These are phyloP conservation scores for Crithidia thermophila DNA, from an alignment of 208 protist species.

Conservation along the genomic window DNA sequence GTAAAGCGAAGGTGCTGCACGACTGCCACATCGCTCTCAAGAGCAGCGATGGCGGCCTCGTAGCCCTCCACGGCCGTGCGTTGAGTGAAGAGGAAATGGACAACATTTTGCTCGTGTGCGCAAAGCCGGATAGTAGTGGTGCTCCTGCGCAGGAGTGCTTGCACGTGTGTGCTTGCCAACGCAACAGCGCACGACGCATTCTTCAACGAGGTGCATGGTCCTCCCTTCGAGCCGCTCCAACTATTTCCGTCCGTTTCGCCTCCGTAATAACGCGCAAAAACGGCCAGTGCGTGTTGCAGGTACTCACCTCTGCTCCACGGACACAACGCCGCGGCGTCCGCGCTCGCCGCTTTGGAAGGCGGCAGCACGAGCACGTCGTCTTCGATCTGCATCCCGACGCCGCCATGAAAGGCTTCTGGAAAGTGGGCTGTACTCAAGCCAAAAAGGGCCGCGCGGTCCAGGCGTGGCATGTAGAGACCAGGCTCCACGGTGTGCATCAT, in stretches of 20 bases:
- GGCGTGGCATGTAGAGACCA: constrained; percentile 54
- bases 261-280: constrained; percentile 21
- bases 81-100: constrained; percentile 47
- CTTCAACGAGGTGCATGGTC: background rate
- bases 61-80: constrained; percentile 40
- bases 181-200: background rate
- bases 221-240: too few species aligned
- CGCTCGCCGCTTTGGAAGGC: background rate
- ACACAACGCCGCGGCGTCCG: background rate
- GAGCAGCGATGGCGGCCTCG: constrained; percentile 8
- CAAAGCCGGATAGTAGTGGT: background rate
- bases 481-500: constrained; percentile 79
- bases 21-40: constrained; percentile 14
- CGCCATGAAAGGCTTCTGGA: constrained; percentile 25
- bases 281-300: constrained; percentile 34
- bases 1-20: constrained; percentile 5
- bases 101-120: constrained; percentile 11
- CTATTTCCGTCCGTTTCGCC: too few species aligned
- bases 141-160: background rate
- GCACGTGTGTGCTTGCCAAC: background rate
- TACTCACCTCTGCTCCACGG: constrained; percentile 22
- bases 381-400: constrained; percentile 57
- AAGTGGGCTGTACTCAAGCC: constrained; percentile 15
- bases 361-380: constrained; percentile 66
- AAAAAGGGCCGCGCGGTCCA: constrained; percentile 15